Percentiles rank a stretch among this genome's conserved stretches.
Evolutionary conservation across 352 stramenopile genomes (phyloP).

Genomic region (Sclerospora graminicola): DNA sequence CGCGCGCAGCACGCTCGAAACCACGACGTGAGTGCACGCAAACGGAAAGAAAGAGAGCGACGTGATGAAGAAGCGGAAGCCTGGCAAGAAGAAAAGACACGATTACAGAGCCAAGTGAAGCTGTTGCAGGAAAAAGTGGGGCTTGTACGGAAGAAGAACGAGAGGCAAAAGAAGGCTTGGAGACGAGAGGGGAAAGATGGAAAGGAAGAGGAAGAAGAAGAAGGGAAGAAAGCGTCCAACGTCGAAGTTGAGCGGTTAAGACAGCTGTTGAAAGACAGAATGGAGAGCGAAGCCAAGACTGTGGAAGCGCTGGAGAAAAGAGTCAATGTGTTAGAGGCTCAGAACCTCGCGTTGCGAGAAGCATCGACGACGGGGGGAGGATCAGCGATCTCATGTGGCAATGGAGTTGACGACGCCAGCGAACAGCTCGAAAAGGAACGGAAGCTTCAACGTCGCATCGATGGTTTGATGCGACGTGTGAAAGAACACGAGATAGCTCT

Average conservation of each 20-base stretch:
- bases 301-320: constrained; percentile 57
- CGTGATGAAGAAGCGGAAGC: constrained; percentile 30
- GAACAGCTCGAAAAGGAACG: constrained; percentile 54
- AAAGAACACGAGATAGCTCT: constrained; percentile 33
- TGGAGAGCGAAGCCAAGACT: constrained; percentile 30
- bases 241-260: constrained; percentile 48
- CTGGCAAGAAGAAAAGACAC: constrained; percentile 41
- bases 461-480: constrained; percentile 47
- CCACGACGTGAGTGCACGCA: constrained; percentile 19
- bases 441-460: constrained; percentile 57
- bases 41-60: too few species aligned
- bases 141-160: constrained; percentile 13
- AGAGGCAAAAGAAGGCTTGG: too few species aligned
- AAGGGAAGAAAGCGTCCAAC: too few species aligned
- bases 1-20: constrained; percentile 39
- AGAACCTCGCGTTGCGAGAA: constrained; percentile 68
- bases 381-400: too few species aligned
- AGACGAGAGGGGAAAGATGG: too few species aligned
- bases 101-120: constrained; percentile 38
- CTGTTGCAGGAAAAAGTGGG: constrained; percentile 62
- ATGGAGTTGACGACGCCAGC: too few species aligned
- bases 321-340: constrained; percentile 58
- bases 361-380: too few species aligned
- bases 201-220: constrained; percentile 18
- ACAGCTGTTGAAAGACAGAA: constrained; percentile 44